Percentiles rank a stretch among this genome's conserved stretches.
Conservation (phyloP, 805 yeast species). For the Kodamaea neixiangensis region DNA sequence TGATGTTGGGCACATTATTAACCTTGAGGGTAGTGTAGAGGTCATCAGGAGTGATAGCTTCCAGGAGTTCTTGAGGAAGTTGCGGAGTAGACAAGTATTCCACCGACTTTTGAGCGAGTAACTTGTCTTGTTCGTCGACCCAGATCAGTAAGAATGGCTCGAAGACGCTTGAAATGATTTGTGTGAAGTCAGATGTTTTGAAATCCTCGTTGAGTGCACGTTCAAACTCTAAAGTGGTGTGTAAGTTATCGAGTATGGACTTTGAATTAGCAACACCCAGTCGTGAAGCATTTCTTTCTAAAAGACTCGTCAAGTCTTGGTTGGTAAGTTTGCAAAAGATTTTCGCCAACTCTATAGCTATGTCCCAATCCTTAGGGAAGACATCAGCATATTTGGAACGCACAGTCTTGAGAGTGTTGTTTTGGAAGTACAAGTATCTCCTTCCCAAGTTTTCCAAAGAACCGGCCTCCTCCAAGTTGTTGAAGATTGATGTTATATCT, state of each 20-base stretch:
- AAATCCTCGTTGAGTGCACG: conserved; percentile 65
- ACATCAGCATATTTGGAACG: conserved; percentile 50
- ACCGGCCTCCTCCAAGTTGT: conserved; percentile 88
- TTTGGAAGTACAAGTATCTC: conserved; percentile 73
- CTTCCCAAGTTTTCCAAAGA: conserved; percentile 83
- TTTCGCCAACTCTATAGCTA: conserved; percentile 59
- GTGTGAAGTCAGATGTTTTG: conserved; percentile 44
- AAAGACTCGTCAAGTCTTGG: conserved; percentile 60
- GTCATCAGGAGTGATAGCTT: conserved; percentile 21
- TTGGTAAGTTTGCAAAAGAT: conserved; percentile 70
- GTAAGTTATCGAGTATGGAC: conserved; percentile 58
- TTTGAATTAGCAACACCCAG: conserved; percentile 28
- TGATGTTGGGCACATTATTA: conserved; percentile 60
- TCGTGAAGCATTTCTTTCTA: conserved; percentile 27
- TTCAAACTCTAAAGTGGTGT: conserved; percentile 84
- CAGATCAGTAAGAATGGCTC: conserved; percentile 85
- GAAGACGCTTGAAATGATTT: conserved; percentile 62
- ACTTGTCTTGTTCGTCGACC: conserved; percentile 80
- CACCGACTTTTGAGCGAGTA: conserved; percentile 59
- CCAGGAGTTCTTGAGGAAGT: conserved; percentile 43
- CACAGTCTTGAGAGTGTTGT: conserved; percentile 62
- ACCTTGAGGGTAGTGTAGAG: conserved; percentile 42
- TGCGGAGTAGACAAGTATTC: conserved; percentile 64
- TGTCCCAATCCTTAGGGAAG: conserved; percentile 76
- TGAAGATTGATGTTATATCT: conserved; percentile 77